Base-by-base conservation (phyloP, 2,329 filamentous ascomycete species). In the Bipolaris cookei region DNA sequence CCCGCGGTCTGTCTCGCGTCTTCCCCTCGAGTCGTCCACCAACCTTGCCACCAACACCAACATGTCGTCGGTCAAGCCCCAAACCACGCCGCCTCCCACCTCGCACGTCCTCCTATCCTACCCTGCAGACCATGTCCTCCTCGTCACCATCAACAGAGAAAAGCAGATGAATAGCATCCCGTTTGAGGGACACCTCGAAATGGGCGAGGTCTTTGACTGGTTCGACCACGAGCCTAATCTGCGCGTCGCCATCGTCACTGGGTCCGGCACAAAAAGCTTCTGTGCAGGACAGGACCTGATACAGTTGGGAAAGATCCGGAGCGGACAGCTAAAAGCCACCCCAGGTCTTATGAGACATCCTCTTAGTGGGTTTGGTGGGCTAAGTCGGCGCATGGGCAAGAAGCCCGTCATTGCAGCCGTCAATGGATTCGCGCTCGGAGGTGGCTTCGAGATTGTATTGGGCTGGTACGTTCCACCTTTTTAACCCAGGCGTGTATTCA, bases 371-470 rank as follows among this genome's bases (percentile, higher is more conserved):
- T 85, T 86, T 66, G 81, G 77, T 35, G 86, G 84, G 0, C 68
- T 89, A 13, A 84, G 82, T 38, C 77, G 82, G 38, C 77, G 86
- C 11, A 72, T 73, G 11, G 86, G 86, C 0, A 86, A 85, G 76
- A 87, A 87, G 71, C 84, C 84, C 1, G 78, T 87, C 43, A 84
- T 87, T 67, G 84, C 83, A 7, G 84, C 84, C 2, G 83, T 86
- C 3, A 87, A 86, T 71, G 84, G 84, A 0, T 79, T 82, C 58
- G 83, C 83, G 1, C 74, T 85, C 44, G 84, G 84, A 0, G 84
- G 84, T 4, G 84, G 84, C 0, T 85, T 85, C 61, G 84, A 86
- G 72, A 82, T 84, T 63, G 79, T 80, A 7, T 71, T 84, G 51
- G 83, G 83, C 47, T 85, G 82, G 82, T 84, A 70, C 34, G 77